phyloP scores from a whole-genome alignment of 208 protist genomes.

The Porcisia deanei region DNA sequence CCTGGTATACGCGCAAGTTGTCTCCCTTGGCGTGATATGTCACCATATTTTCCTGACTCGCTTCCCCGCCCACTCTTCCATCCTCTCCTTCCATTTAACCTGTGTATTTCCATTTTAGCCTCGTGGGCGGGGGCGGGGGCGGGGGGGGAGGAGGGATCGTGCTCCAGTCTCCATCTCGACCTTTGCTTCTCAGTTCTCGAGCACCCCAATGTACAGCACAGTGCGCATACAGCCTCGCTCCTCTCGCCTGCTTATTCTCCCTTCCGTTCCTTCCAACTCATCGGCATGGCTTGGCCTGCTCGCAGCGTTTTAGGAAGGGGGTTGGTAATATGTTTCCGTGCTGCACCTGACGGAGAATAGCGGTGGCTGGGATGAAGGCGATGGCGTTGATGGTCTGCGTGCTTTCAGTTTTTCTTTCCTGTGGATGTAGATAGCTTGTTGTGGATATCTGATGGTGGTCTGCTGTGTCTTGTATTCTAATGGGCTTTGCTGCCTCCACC shows the following conservation, averaged over 20 bases:
- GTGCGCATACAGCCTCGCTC: not conserved
- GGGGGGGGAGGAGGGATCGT: not conserved
- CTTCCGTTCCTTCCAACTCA: not conserved
- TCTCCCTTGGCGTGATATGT: not conserved
- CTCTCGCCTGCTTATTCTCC: not conserved
- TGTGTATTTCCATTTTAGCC: not conserved
- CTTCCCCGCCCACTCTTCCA: not conserved
- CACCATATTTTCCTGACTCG: too few species aligned
- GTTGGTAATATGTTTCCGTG: not conserved
- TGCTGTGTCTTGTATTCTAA: not conserved
- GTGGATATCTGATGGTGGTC: not conserved
- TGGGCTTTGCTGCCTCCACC: not conserved
- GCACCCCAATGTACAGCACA: not conserved
- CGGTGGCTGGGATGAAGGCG: not conserved
- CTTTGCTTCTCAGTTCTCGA: not conserved
- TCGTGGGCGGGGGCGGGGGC: not conserved
- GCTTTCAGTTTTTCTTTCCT: not conserved
- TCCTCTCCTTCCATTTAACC: not conserved
- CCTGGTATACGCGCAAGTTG: not conserved
- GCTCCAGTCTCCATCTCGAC: constrained; percentile 9
- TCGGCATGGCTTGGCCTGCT: not conserved
- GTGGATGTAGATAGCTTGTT: not conserved
- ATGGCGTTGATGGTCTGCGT: not conserved
- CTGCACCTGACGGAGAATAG: not conserved
- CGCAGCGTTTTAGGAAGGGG: not conserved